Evolutionary conservation across 306 rosid genomes (phyloP), one percentile per base, ranked within the genome.

Genomic region (Datisca glomerata): DNA sequence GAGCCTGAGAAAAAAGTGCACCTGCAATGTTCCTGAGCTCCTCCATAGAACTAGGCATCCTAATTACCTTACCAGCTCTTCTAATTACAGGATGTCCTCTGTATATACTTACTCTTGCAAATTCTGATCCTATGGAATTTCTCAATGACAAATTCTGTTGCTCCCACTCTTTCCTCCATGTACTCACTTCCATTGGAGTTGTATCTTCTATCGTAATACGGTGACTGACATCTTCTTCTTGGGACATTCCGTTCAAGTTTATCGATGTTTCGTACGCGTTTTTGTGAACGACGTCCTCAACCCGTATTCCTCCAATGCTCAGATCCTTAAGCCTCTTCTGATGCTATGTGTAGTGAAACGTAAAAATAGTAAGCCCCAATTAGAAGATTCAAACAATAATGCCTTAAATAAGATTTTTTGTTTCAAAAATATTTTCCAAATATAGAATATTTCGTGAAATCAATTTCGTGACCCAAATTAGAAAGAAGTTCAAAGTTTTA

Each of bases 11-110:
- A 14, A 31, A 3, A 14, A 41, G 18, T 35, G 53, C 70, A 89
- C 97, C 95, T 63, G 93, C 95, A 54, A 77, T 43, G 11, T 8
- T 67, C 64, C 70, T 77, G 45, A 83, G 97, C 49, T 77, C 79
- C 29, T 83, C 77, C 18, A 89, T 52, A 35, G 97, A 72, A 49
- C 41, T 44, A 35, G 97, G 95, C 73, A 89, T 49, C 61, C 66
- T 70, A 66, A 89, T 77, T 15, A 89, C 55, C 60, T 51, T 89
- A 35, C 97, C 97, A 44, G 91, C 57, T 55, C 52, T 77, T 53
- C 86, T 83, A 40, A 56, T 54, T 12, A 56, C 2, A 25, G 95
- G 93, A 64, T 89, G 74, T 7, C 91, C 93, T 72, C 56, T 72
- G 55, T 77, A 83, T 57, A 89, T 72, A 51, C 93, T 72, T 17